A percentile compares a stretch with the other conserved stretches of the same genome.
These are phyloP conservation scores for Cajanus cajan DNA, from an alignment of 306 rosid species.

Conservation along the genomic window DNA sequence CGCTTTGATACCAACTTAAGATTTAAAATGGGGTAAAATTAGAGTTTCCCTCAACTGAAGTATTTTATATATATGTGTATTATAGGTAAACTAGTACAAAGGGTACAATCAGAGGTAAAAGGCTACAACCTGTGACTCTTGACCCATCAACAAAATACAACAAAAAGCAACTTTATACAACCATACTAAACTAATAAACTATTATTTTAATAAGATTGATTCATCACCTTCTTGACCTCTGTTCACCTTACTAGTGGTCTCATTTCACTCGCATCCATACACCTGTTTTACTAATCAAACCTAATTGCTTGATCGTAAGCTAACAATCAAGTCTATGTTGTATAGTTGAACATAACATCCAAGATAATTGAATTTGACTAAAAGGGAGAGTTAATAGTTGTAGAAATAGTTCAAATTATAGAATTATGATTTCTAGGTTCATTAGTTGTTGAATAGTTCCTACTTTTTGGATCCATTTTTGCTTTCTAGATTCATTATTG, in stretches of 20 bases:
- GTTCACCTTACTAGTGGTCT: neutral
- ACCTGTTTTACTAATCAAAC: neutral
- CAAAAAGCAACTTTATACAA: no score
- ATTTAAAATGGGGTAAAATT: no score
- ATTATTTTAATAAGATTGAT: no score
- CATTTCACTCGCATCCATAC: neutral
- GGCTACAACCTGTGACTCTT: no score
- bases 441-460: neutral
- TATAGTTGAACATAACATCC: neutral
- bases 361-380: neutral
- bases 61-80: no score
- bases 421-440: neutral
- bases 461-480: neutral
- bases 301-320: neutral
- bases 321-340: neutral
- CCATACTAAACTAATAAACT: no score
- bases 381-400: neutral
- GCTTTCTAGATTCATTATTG: neutral
- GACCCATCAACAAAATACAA: no score
- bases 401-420: neutral
- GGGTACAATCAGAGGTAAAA: no score
- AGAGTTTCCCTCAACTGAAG: no score
- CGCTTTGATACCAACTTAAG: no score
- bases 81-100: no score
- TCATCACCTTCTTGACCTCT: neutral